Percentiles rank a stretch among this genome's conserved stretches.
Evolutionary conservation across 148 eudicot species (phyloP).

Genomic region (Agrostemma githago): DNA sequence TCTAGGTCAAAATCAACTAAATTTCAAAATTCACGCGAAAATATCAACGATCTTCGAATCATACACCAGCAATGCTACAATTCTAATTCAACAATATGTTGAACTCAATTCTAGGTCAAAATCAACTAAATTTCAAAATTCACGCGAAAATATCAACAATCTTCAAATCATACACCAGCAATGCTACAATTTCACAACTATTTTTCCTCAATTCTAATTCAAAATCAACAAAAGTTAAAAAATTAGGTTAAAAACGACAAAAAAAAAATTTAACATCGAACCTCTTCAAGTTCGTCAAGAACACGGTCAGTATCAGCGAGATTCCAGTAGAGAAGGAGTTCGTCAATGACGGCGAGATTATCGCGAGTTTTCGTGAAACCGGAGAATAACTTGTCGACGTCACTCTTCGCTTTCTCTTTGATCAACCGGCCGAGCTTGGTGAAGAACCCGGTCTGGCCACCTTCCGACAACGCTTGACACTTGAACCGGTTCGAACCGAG

Average conservation of each 20-base stretch:
- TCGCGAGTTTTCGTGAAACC: slow-evolving; percentile 93
- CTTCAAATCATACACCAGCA: neutral
- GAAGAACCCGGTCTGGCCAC: slow-evolving; percentile 67
- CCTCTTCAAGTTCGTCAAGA: slow-evolving; percentile 97
- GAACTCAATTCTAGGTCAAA: neutral
- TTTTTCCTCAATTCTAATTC: neutral
- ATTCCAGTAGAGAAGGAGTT: slow-evolving; percentile 88
- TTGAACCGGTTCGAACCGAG: slow-evolving; percentile 33
- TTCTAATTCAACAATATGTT: neutral
- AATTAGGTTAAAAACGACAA: neutral
- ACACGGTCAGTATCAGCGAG: slow-evolving; percentile 84
- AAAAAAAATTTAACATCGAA: slow-evolving; percentile 4
- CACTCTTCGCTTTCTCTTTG: slow-evolving; percentile 92
- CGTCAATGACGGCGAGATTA: slow-evolving; percentile 88
- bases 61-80: neutral
- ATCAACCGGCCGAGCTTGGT: slow-evolving; percentile 69
- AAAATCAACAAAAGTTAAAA: neutral
- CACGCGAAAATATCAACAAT: neutral
- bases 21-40: neutral
- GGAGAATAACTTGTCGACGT: slow-evolving; percentile 82
- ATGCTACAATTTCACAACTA: neutral
- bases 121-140: neutral
- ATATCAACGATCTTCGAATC: neutral
- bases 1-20: neutral
- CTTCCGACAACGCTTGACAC: slow-evolving; percentile 41